Evolutionary conservation across 371 early-diverging fungal species (phyloP).

Genomic region (Mucor mucedo): DNA sequence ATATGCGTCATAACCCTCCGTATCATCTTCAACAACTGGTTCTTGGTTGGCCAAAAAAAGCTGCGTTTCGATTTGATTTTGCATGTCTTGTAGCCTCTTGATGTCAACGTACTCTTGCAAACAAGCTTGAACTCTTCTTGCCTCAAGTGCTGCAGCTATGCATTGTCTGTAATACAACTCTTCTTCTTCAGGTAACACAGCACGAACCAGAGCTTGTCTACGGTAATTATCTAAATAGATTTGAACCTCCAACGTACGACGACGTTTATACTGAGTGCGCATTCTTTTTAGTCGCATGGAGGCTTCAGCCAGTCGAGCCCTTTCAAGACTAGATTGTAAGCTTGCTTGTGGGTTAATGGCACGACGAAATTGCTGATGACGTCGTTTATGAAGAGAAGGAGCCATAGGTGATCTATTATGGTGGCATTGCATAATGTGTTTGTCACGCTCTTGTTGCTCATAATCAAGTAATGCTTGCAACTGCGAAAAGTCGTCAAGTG

Average conservation of each 20-base stretch:
- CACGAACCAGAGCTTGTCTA: conserved; percentile 28
- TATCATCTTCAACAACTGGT: not conserved
- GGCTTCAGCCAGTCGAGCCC: conserved; percentile 27
- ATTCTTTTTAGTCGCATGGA: conserved; percentile 12
- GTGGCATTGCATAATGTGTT: conserved; percentile 18
- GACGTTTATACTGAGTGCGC: conserved; percentile 28
- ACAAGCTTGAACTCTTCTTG: conserved; percentile 11
- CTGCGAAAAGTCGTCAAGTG: conserved; percentile 29
- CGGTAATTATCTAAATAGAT: conserved; percentile 29
- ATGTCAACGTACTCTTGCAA: conserved; percentile 18
- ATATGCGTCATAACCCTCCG: conserved; percentile 18
- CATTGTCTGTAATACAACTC: conserved; percentile 35
- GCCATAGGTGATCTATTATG: not conserved
- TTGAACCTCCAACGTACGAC: conserved; percentile 30
- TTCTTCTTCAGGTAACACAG: conserved; percentile 28
- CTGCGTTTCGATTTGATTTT: conserved; percentile 4
- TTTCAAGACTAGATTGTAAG: conserved; percentile 20
- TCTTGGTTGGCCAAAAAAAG: not conserved
- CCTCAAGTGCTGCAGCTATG: conserved; percentile 34
- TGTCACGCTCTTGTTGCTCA: conserved; percentile 25
- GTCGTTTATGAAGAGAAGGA: not conserved
- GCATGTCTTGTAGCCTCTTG: conserved; percentile 9
- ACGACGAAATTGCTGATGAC: conserved; percentile 15
- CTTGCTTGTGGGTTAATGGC: conserved; percentile 9
- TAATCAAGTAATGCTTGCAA: conserved; percentile 25